phyloP scores from a whole-genome alignment of 495 filamentous ascomycete species.

The Evernia prunastri region DNA sequence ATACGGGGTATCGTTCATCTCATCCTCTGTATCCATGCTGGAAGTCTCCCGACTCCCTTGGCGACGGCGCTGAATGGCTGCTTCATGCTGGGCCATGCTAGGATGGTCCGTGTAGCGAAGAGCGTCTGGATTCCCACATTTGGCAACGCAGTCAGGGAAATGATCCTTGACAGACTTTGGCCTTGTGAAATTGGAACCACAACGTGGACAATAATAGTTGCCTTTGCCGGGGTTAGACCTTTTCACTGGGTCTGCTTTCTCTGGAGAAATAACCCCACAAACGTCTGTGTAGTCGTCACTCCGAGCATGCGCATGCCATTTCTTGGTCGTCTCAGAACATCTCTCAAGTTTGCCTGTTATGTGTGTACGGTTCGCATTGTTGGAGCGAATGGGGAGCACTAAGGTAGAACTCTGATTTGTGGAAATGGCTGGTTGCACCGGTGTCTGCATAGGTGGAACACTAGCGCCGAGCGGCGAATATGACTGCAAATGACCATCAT shows the following conservation, averaged over 20 bases:
- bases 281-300: neutral
- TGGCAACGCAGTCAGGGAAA: neutral
- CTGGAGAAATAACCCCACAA: neutral
- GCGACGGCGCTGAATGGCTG: neutral
- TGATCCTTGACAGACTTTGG: neutral
- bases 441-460: neutral
- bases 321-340: neutral
- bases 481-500: neutral
- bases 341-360: neutral
- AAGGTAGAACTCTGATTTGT: too few relatives aligned
- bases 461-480: neutral
- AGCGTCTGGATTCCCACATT: neutral
- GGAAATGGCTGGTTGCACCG: too few relatives aligned
- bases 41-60: neutral
- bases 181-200: neutral
- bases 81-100: neutral
- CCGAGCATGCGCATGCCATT: neutral
- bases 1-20: neutral
- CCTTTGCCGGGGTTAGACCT: neutral
- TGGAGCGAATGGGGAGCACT: neutral
- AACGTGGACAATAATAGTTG: neutral
- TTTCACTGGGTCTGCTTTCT: neutral
- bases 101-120: neutral
- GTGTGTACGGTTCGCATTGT: neutral
- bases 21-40: neutral